Conservation (phyloP, 1,284 basidiomycete species). For the Austroboletus niveus region DNA sequence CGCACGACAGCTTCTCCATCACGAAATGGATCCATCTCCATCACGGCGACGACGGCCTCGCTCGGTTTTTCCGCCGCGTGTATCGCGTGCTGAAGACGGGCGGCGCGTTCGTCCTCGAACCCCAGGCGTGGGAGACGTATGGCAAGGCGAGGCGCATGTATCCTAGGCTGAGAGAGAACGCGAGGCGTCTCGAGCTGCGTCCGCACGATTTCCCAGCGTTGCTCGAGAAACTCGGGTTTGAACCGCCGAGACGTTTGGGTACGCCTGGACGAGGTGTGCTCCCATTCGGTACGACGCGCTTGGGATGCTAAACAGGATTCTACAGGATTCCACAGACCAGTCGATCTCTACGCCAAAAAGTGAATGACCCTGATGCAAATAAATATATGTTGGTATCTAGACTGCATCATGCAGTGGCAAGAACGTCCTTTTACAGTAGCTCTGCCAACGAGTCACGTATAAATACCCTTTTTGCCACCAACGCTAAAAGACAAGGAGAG, state of each 20-base stretch:
- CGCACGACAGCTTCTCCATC: constrained; percentile 61
- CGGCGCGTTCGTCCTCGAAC: constrained; percentile 69
- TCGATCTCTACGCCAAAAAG: constrained; percentile 45
- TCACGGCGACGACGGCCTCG: constrained; percentile 64
- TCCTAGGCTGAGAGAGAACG: constrained; percentile 57
- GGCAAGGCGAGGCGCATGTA: constrained; percentile 69
- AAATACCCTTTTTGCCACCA: no score
- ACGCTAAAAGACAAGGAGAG: not conserved
- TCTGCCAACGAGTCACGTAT: no score
- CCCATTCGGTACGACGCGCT: no score
- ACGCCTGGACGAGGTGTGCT: constrained; percentile 54
- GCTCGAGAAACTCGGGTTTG: constrained; percentile 63
- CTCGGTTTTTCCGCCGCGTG: constrained; percentile 61
- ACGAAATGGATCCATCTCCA: constrained; percentile 88
- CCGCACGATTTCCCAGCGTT: constrained; percentile 60
- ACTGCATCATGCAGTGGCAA: no score
- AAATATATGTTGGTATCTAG: not conserved
- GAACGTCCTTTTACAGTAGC: not conserved
- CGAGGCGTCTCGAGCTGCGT: constrained; percentile 50
- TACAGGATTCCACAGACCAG: constrained; percentile 48
- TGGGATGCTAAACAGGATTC: no score
- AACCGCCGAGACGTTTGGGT: constrained; percentile 47
- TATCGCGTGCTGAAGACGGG: constrained; percentile 53
- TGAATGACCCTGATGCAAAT: constrained; percentile 5
- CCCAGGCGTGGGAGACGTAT: constrained; percentile 79